Evolutionary conservation across 1,284 basidiomycete species (phyloP).

Genomic region (Spongispora temasekensis): DNA sequence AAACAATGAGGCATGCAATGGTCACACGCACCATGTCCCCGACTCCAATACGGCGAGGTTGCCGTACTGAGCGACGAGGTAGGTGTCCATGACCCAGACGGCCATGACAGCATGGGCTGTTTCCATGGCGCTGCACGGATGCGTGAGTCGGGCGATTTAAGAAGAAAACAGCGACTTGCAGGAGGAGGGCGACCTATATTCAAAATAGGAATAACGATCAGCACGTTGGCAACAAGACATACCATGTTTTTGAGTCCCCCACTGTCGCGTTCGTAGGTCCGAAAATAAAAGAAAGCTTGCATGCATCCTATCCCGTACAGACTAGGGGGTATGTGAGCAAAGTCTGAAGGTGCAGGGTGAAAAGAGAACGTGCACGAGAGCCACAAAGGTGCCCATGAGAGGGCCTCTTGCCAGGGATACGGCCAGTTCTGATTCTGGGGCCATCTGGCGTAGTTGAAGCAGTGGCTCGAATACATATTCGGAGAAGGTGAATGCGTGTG

Average conservation of each 20-base stretch:
- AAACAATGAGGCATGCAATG: not conserved
- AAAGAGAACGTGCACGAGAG: slow-evolving; percentile 20
- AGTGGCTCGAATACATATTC: too few relatives aligned
- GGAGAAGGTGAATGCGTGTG: not conserved
- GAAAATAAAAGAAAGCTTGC: slow-evolving; percentile 33
- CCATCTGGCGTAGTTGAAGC: slow-evolving; percentile 12
- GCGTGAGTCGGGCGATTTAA: not conserved
- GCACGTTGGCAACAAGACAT: slow-evolving; percentile 1
- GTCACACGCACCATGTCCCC: slow-evolving; percentile 22
- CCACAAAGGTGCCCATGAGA: slow-evolving; percentile 31
- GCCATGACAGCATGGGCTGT: slow-evolving; percentile 25
- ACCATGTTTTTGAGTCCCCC: slow-evolving; percentile 26
- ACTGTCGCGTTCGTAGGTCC: slow-evolving; percentile 21
- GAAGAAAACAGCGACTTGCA: slow-evolving; percentile 12
- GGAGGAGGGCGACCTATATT: slow-evolving; percentile 27
- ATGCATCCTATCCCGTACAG: slow-evolving; percentile 33
- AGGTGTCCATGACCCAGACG: slow-evolving; percentile 28
- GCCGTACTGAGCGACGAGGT: slow-evolving; percentile 21
- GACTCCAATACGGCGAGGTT: slow-evolving; percentile 10
- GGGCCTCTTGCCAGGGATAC: slow-evolving; percentile 25
- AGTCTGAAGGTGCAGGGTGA: not conserved
- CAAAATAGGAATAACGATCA: not conserved
- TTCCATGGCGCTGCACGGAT: slow-evolving; percentile 19
- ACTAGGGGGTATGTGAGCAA: slow-evolving; percentile 9
- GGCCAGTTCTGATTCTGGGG: slow-evolving; percentile 4